phyloP scores from a whole-genome alignment of 106 monocot species.

The Posidonia australis region DNA sequence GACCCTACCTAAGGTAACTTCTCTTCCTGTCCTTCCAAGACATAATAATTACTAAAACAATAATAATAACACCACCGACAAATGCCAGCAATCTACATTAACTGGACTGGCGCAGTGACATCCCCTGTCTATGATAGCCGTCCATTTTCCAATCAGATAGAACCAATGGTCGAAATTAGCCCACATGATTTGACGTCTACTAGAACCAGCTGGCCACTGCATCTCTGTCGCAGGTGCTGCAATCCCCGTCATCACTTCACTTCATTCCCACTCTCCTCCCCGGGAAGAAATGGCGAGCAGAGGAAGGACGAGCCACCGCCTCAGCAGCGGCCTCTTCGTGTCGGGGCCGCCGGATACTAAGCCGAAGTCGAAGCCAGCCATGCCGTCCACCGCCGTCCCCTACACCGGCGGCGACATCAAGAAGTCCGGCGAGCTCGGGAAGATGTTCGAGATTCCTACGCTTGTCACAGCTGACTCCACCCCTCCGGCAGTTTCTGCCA shows the following conservation, averaged over 20 bases:
- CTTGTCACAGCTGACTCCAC: not conserved
- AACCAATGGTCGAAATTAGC: no score
- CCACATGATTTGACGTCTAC: no score
- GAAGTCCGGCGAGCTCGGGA: constrained; percentile 20
- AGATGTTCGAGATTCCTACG: constrained; percentile 14
- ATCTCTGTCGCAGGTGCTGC: not conserved
- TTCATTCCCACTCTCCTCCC: not conserved
- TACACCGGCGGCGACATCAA: constrained; percentile 23
- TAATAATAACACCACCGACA: no score
- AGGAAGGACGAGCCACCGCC: constrained; percentile 10
- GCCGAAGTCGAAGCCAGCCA: not conserved
- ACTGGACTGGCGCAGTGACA: no score
- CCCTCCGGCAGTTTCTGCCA: not conserved
- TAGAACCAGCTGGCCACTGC: not conserved
- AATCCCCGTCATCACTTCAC: not conserved
- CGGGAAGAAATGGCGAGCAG: constrained; percentile 7
- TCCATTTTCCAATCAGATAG: no score
- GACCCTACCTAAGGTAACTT: no score
- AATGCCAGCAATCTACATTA: no score
- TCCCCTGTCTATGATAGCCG: no score
- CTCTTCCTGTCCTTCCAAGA: no score
- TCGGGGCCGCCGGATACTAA: constrained; percentile 15
- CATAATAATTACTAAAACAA: no score
- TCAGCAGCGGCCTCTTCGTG: constrained; percentile 15
- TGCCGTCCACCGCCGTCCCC: constrained; percentile 5